Evolutionary conservation across 257 asterid genomes (phyloP).

Genomic region (Ehretia macrophylla): DNA sequence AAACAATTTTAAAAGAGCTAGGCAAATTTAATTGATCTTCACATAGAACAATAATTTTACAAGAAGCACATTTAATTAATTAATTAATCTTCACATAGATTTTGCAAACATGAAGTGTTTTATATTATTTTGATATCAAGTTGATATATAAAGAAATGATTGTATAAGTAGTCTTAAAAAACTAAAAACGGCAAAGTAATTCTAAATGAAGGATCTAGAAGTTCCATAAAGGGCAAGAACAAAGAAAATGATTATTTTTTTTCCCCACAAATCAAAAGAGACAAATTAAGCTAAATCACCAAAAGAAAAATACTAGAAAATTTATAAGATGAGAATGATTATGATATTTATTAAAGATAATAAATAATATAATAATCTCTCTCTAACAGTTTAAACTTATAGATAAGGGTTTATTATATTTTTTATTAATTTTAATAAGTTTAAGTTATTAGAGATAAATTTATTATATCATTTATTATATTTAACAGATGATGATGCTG

Average conservation of each 20-base stretch:
- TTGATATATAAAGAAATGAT: constrained; percentile 14
- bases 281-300: constrained; percentile 2
- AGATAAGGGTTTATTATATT: too few species aligned
- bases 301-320: constrained; percentile 10
- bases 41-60: background rate
- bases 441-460: too few species aligned
- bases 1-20: background rate
- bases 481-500: constrained; percentile 51
- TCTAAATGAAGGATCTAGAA: background rate
- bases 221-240: background rate
- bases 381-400: too few species aligned
- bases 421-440: too few species aligned
- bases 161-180: too few species aligned
- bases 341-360: too few species aligned
- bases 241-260: too few species aligned
- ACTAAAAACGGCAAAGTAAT: background rate
- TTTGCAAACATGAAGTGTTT: background rate
- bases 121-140: constrained; percentile 11
- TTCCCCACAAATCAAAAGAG: constrained; percentile 5
- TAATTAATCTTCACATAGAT: background rate
- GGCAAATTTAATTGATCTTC: background rate
- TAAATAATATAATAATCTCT: too few species aligned
- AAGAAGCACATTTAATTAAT: too few species aligned
- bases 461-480: too few species aligned
- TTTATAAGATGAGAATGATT: constrained; percentile 23